A percentile compares a stretch with the other conserved stretches of the same genome.
Evolutionary conservation across 345 rosid genomes (phyloP).

Genomic region (Ailanthus altissimus): DNA sequence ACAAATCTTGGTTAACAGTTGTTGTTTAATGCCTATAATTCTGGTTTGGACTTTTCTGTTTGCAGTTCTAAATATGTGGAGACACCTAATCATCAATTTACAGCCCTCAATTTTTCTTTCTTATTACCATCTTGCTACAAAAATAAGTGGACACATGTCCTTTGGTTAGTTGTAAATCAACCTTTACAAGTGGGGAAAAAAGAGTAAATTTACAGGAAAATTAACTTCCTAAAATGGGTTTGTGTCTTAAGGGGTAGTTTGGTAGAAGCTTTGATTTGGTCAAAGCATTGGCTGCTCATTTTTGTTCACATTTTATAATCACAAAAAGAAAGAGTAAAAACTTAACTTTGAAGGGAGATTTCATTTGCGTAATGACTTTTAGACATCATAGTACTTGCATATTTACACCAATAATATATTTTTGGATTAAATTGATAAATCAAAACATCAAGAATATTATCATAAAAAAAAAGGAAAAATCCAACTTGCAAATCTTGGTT

Average conservation of each 20-base stretch:
- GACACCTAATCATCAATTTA: conserved; percentile 6
- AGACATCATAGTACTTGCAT: too few relatives aligned
- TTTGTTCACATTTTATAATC: neutral
- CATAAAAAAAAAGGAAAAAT: too few relatives aligned
- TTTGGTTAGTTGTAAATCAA: neutral
- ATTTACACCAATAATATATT: too few relatives aligned
- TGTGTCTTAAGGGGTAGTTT: too few relatives aligned
- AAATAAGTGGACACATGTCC: neutral
- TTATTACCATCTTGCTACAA: neutral
- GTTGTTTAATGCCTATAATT: conserved; percentile 8
- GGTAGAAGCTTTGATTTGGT: neutral
- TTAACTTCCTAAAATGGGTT: neutral
- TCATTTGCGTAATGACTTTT: too few relatives aligned
- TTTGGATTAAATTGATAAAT: too few relatives aligned
- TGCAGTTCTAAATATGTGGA: conserved; percentile 20
- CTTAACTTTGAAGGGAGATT: too few relatives aligned
- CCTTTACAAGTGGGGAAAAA: neutral
- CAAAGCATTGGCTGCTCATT: neutral
- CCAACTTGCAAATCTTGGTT: neutral
- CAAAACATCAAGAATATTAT: neutral
- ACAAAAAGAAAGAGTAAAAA: too few relatives aligned
- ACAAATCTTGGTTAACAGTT: neutral
- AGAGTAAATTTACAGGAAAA: neutral
- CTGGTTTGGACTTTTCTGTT: conserved; percentile 12
- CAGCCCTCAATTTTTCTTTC: conserved; percentile 19